Conservation (phyloP, 345 rosid genomes). For the Eucalyptus albens region DNA sequence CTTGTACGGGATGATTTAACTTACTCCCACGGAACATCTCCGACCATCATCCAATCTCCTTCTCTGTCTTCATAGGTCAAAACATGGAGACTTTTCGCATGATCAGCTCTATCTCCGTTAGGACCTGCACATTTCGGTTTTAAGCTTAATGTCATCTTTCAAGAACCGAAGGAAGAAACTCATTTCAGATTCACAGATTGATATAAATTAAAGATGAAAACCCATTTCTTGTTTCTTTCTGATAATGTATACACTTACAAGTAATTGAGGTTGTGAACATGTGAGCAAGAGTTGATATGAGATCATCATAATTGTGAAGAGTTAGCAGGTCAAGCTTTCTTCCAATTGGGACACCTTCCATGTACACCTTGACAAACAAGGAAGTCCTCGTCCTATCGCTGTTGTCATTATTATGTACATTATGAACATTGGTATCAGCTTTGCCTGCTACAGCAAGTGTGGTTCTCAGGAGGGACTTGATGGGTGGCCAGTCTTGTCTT, state of each 20-base stretch:
- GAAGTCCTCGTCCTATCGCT: not conserved
- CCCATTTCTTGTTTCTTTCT: not conserved
- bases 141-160: not conserved
- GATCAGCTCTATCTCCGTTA: not conserved
- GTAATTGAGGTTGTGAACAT: conserved; percentile 25
- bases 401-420: not conserved
- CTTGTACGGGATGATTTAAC: not conserved
- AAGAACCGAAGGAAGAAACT: not conserved
- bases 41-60: conserved; percentile 60
- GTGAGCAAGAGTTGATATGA: conserved; percentile 7
- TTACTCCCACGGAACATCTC: conserved; percentile 64
- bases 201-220: not conserved
- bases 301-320: conserved; percentile 20
- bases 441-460: conserved; percentile 1
- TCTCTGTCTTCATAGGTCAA: conserved; percentile 55
- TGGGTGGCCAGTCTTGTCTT: conserved; percentile 17
- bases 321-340: conserved; percentile 49
- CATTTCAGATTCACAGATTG: not conserved
- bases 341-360: conserved; percentile 61
- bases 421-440: not conserved
- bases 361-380: conserved; percentile 48
- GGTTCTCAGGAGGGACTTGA: conserved; percentile 14
- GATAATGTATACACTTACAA: conserved; percentile 7
- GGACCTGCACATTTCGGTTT: not conserved
- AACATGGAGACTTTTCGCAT: not conserved